phyloP scores from a whole-genome alignment of 768 basidiomycete genomes.

The Tulasnella sp. region DNA sequence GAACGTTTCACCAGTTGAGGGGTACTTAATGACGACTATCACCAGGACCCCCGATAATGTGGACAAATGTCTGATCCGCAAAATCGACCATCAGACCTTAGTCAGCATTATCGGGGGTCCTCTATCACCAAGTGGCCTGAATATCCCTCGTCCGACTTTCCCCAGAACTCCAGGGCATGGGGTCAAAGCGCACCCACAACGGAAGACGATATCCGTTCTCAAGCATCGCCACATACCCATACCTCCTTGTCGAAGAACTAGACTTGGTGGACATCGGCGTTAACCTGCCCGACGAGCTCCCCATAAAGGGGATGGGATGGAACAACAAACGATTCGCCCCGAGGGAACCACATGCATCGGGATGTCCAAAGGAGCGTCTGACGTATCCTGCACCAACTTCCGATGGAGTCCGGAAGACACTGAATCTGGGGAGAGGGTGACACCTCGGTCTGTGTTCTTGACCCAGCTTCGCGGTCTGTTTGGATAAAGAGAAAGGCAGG shows the following conservation, averaged over 20 bases:
- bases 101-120: too few species aligned
- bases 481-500: not conserved
- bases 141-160: not conserved
- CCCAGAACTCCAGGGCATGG: constrained; percentile 10
- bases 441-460: not conserved
- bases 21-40: not conserved
- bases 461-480: not conserved
- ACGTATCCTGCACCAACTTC: constrained; percentile 8
- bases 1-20: too few species aligned
- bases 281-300: not conserved
- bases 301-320: not conserved
- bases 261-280: not conserved
- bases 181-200: not conserved
- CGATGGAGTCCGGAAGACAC: not conserved
- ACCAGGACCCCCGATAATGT: too few species aligned
- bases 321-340: not conserved
- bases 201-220: not conserved
- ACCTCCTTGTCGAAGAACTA: not conserved
- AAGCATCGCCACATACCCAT: not conserved
- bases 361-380: not conserved
- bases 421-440: not conserved
- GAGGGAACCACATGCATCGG: not conserved
- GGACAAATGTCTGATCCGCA: too few species aligned
- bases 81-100: too few species aligned
- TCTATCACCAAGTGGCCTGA: not conserved